These are phyloP conservation scores for Podila clonocystis DNA, from an alignment of 192 early-diverging fungal genomes.

Conservation along the genomic window DNA sequence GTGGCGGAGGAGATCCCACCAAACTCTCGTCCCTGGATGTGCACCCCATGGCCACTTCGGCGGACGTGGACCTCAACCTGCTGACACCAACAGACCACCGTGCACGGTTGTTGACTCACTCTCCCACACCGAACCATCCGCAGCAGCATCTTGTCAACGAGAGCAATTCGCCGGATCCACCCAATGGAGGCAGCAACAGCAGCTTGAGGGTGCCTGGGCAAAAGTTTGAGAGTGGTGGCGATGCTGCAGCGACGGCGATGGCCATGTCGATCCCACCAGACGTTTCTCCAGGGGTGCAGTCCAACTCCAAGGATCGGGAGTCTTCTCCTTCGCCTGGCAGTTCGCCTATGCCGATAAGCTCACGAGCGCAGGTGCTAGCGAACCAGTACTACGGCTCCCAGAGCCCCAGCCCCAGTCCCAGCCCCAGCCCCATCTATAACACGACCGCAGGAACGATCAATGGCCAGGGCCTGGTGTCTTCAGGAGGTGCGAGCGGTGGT, in stretches of 20 bases:
- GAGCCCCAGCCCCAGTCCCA: background rate
- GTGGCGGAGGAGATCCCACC: background rate
- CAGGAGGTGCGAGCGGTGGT: background rate
- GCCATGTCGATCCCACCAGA: constrained; percentile 10
- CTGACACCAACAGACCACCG: background rate
- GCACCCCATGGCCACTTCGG: background rate
- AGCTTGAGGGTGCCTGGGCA: background rate
- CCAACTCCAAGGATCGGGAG: constrained; percentile 12
- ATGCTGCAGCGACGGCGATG: background rate
- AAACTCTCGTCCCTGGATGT: background rate
- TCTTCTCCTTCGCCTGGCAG: background rate
- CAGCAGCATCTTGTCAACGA: background rate
- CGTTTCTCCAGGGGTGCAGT: constrained; percentile 26
- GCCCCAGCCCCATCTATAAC: background rate
- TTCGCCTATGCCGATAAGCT: background rate
- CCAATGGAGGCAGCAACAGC: background rate
- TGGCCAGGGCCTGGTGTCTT: background rate
- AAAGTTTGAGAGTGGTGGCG: background rate
- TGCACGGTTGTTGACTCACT: background rate
- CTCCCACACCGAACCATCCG: background rate
- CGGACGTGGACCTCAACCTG: background rate
- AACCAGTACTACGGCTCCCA: background rate
- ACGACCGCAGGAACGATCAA: background rate
- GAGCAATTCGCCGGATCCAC: background rate
- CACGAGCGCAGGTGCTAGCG: constrained; percentile 4